These are phyloP conservation scores for Wickerhamiella allomyrinae DNA, from an alignment of 805 yeast species.

Conservation along the genomic window DNA sequence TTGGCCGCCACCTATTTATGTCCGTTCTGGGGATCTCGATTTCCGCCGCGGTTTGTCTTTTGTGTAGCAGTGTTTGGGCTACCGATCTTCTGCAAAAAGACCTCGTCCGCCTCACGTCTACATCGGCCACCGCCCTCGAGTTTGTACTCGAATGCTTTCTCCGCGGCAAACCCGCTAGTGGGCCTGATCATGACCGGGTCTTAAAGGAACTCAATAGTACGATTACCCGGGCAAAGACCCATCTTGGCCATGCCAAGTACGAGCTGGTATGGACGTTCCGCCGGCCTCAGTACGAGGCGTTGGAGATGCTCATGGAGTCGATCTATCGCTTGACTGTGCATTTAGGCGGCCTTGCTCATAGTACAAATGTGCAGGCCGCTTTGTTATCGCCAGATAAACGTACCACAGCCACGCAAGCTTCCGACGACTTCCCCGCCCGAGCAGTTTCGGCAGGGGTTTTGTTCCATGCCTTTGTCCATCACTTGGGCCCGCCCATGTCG, in stretches of 20 bases:
- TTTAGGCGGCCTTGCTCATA: slow-evolving; percentile 51
- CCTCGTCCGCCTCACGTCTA: slow-evolving; percentile 37
- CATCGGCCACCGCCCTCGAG: slow-evolving; percentile 37
- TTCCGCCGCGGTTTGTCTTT: slow-evolving; percentile 46
- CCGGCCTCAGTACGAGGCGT: slow-evolving; percentile 37
- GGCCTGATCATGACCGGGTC: slow-evolving; percentile 21
- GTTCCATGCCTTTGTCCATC: slow-evolving; percentile 50
- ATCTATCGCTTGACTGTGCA: slow-evolving; percentile 40
- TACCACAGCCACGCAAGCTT: neutral
- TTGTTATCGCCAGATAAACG: slow-evolving; percentile 26
- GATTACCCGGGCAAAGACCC: slow-evolving; percentile 27
- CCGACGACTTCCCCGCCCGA: neutral
- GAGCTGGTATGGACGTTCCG: slow-evolving; percentile 44
- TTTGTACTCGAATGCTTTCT: slow-evolving; percentile 35
- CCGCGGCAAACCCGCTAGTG: slow-evolving; percentile 33
- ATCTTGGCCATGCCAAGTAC: slow-evolving; percentile 44
- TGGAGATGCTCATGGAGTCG: slow-evolving; percentile 26
- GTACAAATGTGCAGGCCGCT: slow-evolving; percentile 53
- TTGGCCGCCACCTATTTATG: slow-evolving; percentile 41
- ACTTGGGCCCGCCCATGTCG: slow-evolving; percentile 60
- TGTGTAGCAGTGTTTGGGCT: slow-evolving; percentile 51
- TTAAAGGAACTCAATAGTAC: slow-evolving; percentile 29
- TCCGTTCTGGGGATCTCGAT: slow-evolving; percentile 47
- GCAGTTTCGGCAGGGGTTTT: slow-evolving; percentile 27
- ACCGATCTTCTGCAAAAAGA: slow-evolving; percentile 30